Evolutionary conservation across 768 basidiomycete genomes (phyloP).

Genomic region (Termitomyces sp.): DNA sequence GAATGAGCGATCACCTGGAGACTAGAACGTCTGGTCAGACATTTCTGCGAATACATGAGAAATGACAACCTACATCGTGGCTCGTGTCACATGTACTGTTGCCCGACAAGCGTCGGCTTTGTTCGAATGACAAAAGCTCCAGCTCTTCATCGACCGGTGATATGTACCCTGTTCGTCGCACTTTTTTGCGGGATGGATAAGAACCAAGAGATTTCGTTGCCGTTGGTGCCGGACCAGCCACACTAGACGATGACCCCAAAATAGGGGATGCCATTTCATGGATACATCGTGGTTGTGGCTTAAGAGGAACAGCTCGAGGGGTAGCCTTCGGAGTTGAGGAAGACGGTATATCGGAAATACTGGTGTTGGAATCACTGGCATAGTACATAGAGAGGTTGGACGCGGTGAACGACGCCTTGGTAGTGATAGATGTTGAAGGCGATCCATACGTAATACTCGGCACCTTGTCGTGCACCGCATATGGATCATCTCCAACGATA

Average conservation of each 20-base stretch:
- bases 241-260: constrained; percentile 20
- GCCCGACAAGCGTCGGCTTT: constrained; percentile 18
- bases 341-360: constrained; percentile 16
- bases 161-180: constrained; percentile 52
- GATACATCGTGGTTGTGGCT: constrained; percentile 37
- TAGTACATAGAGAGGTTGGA: constrained; percentile 16
- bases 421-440: constrained; percentile 28
- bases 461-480: constrained; percentile 2
- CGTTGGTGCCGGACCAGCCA: constrained; percentile 2
- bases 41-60: background rate
- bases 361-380: constrained; percentile 23
- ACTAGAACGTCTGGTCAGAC: background rate
- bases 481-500: constrained; percentile 11
- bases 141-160: constrained; percentile 43
- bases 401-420: constrained; percentile 17
- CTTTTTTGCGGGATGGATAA: constrained; percentile 9
- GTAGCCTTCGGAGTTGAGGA: constrained; percentile 8
- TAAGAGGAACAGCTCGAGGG: constrained; percentile 1
- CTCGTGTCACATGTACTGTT: background rate
- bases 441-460: constrained; percentile 9
- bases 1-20: constrained; percentile 2
- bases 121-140: constrained; percentile 47
- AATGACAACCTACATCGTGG: constrained; percentile 3
- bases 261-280: constrained; percentile 43
- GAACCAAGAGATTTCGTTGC: background rate